Evolutionary conservation across 208 protist species (phyloP), one percentile per base, ranked within the genome.

Genomic region (Leishmania guyanensis): DNA sequence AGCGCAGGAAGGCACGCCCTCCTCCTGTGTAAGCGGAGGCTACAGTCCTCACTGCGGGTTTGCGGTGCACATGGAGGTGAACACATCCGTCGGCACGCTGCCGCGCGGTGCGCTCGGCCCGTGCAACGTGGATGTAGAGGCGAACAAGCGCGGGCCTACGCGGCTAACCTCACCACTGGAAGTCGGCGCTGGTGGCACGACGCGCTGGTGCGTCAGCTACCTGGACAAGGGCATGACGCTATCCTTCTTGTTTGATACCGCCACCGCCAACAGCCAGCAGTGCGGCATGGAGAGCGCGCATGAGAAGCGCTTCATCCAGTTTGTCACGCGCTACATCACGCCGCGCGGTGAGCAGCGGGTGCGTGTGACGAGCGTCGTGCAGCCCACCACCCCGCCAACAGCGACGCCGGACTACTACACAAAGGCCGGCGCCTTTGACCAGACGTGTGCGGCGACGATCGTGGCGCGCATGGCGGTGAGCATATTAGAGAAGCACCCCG

Each of bases 301-400:
- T 64, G 86, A 91, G 80, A 48, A 75, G 86, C 93, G 96, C 46
- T 98, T 97, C 77, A 68, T 98, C 1, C 97, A 99, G 90, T 99
- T 99, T 68, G 91, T 97, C 0, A 99, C 99, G 8, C 88, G 88
- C 26, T 99, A 99, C 88, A 89, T 93, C 80, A 93, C 97, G 22
- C 74, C 89, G 54, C 77, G 88, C 62, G 94, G 94, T 5, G 87
- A 97, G 82, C 89, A 78, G 53, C 92, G 96, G 17, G 80, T 99
- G 29, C 93, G 97, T 26, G 95, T 98, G 53, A 98, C 95, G 50
- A 99, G 94, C 60, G 71, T 96, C 16, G 66, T 86, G 71, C 90
- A 92, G 78, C 93, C 86, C n/a, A 77, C 94, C 66, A 87, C 92
- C n/a, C 91, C 88, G 39, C 26, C 86, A 26, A 71, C 36, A 12